Evolutionary conservation across 2,329 filamentous ascomycete genomes (phyloP).

Genomic region (Cytospora mali): DNA sequence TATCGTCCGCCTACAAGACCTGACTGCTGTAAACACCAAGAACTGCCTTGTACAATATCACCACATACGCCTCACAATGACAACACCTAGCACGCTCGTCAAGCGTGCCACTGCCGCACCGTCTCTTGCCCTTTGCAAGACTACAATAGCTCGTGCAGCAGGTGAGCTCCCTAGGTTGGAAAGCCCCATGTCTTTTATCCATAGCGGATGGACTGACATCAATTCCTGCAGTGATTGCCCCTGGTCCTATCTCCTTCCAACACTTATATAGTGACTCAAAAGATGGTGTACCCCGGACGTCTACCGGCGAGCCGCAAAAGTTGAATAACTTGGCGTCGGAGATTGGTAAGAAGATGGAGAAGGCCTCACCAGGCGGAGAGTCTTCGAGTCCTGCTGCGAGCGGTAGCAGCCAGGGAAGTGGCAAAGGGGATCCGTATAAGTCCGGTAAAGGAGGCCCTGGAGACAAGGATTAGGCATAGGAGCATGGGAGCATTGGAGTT

Average conservation of each 20-base stretch:
- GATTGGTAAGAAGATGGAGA: slow-evolving; percentile 3
- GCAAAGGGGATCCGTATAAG: background rate
- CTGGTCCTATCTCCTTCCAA: background rate
- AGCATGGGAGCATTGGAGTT: background rate
- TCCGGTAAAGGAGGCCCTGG: background rate
- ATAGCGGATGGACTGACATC: background rate
- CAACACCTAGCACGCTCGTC: background rate
- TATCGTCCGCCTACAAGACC: background rate
- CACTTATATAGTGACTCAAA: background rate
- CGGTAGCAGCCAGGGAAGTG: background rate
- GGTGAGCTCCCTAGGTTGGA: background rate
- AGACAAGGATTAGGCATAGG: background rate
- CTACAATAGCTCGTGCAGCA: slow-evolving; percentile 1
- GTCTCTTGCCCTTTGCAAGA: background rate
- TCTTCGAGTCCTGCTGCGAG: background rate
- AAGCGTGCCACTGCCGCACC: background rate
- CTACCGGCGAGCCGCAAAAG: slow-evolving; percentile 10
- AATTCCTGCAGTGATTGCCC: background rate
- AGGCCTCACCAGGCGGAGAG: background rate
- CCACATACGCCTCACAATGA: background rate
- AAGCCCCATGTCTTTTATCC: too few species aligned
- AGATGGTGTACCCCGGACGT: slow-evolving; percentile 1
- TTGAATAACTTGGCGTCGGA: slow-evolving; percentile 4
- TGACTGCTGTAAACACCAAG: background rate
- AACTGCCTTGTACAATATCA: background rate